Percentiles rank a stretch among this genome's conserved stretches.
Conservation (phyloP, 805 yeast species). For the Starmerella sp. region DNA sequence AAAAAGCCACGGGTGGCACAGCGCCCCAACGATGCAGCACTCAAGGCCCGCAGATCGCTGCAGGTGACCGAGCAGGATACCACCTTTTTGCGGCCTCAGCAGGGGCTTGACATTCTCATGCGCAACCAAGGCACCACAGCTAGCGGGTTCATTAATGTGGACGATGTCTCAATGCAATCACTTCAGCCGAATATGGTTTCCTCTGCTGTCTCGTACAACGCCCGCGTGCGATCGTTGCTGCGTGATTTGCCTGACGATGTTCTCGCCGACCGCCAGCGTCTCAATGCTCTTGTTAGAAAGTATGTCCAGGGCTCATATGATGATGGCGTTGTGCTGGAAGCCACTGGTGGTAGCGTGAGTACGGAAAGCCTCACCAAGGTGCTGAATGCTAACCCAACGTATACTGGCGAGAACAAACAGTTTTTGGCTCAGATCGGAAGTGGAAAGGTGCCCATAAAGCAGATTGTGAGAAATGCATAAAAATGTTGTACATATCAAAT, state of each 20-base stretch:
- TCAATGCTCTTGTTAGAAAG: conserved; percentile 1
- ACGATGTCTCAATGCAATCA: conserved; percentile 14
- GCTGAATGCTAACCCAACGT: conserved; percentile 12
- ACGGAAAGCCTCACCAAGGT: conserved; percentile 9
- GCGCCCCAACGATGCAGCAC: background rate
- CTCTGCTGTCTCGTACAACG: conserved; percentile 17
- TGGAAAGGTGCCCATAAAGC: conserved; percentile 17
- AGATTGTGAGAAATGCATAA: conserved; percentile 9
- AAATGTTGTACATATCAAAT: background rate
- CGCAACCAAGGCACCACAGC: conserved; percentile 11
- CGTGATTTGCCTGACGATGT: conserved; percentile 5
- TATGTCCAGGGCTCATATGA: conserved; percentile 15
- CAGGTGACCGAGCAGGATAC: background rate
- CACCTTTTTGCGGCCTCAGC: conserved; percentile 7
- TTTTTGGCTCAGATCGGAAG: conserved; percentile 18
- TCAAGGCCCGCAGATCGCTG: background rate
- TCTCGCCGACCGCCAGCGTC: conserved; percentile 5
- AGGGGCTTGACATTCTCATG: conserved; percentile 18
- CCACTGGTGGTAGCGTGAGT: background rate
- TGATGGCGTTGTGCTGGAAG: background rate
- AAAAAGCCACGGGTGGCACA: background rate
- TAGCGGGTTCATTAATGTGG: conserved; percentile 14
- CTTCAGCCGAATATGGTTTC: conserved; percentile 10
- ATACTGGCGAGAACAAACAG: conserved; percentile 7
- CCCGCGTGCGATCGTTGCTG: conserved; percentile 21